A percentile compares a stretch with the other conserved stretches of the same genome.
These are phyloP conservation scores for Xylaria flabelliformis DNA, from an alignment of 495 filamentous ascomycete species.

Conservation along the genomic window DNA sequence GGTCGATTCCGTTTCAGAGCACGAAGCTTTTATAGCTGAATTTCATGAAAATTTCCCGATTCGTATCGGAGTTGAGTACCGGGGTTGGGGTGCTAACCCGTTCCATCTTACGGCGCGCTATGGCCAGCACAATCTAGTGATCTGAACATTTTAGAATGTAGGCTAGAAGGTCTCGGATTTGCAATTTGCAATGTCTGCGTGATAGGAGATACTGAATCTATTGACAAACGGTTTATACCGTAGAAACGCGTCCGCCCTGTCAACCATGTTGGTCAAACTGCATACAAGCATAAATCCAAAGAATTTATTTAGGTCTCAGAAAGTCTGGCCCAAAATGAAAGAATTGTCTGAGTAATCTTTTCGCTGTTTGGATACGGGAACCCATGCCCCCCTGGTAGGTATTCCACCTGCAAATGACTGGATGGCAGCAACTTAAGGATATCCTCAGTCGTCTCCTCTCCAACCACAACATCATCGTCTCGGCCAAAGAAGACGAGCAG, in stretches of 20 bases:
- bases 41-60: not conserved
- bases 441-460: constrained; percentile 35
- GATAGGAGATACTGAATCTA: no score
- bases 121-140: no score
- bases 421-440: constrained; percentile 33
- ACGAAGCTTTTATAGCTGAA: not conserved
- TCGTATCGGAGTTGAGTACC: not conserved
- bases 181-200: no score
- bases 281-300: not conserved
- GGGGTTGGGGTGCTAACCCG: no score
- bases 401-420: constrained; percentile 33
- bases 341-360: constrained; percentile 28
- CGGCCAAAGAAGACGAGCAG: constrained; percentile 38
- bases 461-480: constrained; percentile 33
- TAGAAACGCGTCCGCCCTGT: not conserved
- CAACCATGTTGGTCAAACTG: not conserved
- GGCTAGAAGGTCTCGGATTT: no score
- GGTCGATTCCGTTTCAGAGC: not conserved
- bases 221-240: not conserved
- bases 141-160: no score
- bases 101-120: no score
- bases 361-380: constrained; percentile 36
- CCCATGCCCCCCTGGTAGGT: constrained; percentile 35
- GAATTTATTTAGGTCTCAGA: not conserved
- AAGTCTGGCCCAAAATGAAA: constrained; percentile 29